A percentile compares a stretch with the other conserved stretches of the same genome.
These are phyloP conservation scores for Claviceps arundinis DNA, from an alignment of 2,329 filamentous ascomycete species.

Conservation along the genomic window DNA sequence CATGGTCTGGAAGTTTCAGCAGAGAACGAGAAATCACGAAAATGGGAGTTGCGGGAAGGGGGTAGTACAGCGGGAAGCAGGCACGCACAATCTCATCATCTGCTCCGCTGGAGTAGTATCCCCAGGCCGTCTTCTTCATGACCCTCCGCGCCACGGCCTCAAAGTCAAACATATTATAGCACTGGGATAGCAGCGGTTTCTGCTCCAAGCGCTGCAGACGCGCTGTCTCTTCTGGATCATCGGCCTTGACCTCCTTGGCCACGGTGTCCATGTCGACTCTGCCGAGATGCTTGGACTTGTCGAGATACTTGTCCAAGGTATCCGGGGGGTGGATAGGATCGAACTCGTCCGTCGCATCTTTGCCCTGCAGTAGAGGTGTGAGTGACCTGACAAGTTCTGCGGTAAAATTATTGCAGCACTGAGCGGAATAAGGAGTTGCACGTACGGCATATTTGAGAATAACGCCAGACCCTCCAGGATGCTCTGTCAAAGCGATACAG, in stretches of 20 bases:
- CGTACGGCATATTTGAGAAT: constrained; percentile 83
- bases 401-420: too few species aligned
- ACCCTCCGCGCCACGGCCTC: constrained; percentile 79
- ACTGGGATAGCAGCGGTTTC: constrained; percentile 74
- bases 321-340: constrained; percentile 82
- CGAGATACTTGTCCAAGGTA: constrained; percentile 74
- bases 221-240: constrained; percentile 44
- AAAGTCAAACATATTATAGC: constrained; percentile 92
- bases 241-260: constrained; percentile 55
- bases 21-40: constrained; percentile 4
- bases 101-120: constrained; percentile 89
- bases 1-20: constrained; percentile 49
- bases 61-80: too few species aligned
- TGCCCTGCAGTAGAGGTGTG: constrained; percentile 39
- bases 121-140: constrained; percentile 97
- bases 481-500: constrained; percentile 37
- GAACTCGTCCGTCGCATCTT: constrained; percentile 86
- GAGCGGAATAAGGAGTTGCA: too few species aligned
- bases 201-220: constrained; percentile 59
- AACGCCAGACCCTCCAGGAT: constrained; percentile 80
- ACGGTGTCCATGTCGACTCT: constrained; percentile 79
- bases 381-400: too few species aligned
- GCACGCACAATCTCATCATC: constrained; percentile 29
- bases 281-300: constrained; percentile 77
- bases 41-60: too few species aligned